These are phyloP conservation scores for Xylaria sp. DNA, from an alignment of 2,329 filamentous ascomycete species.

Conservation along the genomic window DNA sequence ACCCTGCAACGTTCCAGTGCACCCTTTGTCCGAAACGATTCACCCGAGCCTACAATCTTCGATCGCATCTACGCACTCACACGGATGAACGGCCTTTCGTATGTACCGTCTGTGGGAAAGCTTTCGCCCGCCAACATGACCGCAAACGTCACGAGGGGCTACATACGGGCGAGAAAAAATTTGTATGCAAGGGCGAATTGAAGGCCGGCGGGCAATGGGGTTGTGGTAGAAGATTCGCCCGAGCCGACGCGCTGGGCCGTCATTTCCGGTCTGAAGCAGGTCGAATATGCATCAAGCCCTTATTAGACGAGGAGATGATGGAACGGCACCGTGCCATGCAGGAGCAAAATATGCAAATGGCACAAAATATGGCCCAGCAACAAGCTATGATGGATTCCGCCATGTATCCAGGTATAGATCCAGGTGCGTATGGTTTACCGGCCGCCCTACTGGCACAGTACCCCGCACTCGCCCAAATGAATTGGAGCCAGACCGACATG, in stretches of 20 bases:
- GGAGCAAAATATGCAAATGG: constrained; percentile 74
- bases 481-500: constrained; percentile 77
- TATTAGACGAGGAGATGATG: constrained; percentile 91
- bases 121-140: constrained; percentile 96
- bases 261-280: constrained; percentile 97
- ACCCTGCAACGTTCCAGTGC: constrained; percentile 97
- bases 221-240: constrained; percentile 90
- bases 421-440: constrained; percentile 77
- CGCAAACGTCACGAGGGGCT: constrained; percentile 96
- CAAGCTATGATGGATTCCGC: constrained; percentile 59
- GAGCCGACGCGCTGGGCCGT: constrained; percentile 91
- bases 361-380: constrained; percentile 69
- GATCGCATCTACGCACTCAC: constrained; percentile 94
- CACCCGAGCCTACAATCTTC: constrained; percentile 94
- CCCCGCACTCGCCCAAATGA: constrained; percentile 88
- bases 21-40: constrained; percentile 94
- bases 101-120: constrained; percentile 96
- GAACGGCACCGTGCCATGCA: constrained; percentile 81
- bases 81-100: constrained; percentile 98
- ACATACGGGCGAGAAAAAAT: constrained; percentile 98
- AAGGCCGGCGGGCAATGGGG: constrained; percentile 89
- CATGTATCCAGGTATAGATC: constrained; percentile 68
- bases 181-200: constrained; percentile 92
- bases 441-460: constrained; percentile 91
- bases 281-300: constrained; percentile 94